Evolutionary conservation across 139 green algal genomes (phyloP).

Genomic region (Dunaliella primolecta): DNA sequence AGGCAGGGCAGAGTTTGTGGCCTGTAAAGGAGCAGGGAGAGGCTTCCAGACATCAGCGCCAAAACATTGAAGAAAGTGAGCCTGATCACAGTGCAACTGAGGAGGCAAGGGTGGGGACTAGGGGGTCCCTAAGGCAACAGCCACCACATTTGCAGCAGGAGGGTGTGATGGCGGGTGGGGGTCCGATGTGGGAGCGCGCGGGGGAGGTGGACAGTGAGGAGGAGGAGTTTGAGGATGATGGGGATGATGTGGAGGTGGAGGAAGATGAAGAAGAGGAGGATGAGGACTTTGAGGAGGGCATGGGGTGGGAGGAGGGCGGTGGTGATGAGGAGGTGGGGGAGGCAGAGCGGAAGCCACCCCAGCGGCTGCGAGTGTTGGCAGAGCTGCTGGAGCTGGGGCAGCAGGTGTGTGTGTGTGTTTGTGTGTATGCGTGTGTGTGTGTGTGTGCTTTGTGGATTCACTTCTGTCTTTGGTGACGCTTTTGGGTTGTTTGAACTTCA

Average conservation of each 20-base stretch:
- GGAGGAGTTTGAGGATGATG: neutral
- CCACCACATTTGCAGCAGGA: no score
- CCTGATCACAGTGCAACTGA: no score
- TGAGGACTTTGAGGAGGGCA: neutral
- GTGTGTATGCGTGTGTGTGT: neutral
- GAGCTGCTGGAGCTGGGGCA: slow-evolving; percentile 8
- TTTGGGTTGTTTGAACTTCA: no score
- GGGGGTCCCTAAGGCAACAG: no score
- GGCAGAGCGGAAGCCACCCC: neutral
- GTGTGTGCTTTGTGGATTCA: no score
- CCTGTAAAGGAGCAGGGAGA: no score
- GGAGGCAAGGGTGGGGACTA: no score
- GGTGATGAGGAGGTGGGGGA: neutral
- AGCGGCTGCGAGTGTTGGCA: neutral
- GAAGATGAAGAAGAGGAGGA: neutral
- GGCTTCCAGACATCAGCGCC: no score
- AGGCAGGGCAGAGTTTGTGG: no score
- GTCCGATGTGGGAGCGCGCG: neutral
- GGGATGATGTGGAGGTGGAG: neutral
- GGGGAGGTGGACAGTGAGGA: neutral
- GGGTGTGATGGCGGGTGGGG: no score
- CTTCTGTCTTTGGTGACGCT: no score
- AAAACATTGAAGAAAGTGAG: no score
- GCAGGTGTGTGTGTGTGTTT: neutral
- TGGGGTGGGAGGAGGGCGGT: neutral